Evolutionary conservation across 257 asterid species (phyloP), one percentile per base, ranked within the genome.

Genomic region (Gardenia jasminoides): DNA sequence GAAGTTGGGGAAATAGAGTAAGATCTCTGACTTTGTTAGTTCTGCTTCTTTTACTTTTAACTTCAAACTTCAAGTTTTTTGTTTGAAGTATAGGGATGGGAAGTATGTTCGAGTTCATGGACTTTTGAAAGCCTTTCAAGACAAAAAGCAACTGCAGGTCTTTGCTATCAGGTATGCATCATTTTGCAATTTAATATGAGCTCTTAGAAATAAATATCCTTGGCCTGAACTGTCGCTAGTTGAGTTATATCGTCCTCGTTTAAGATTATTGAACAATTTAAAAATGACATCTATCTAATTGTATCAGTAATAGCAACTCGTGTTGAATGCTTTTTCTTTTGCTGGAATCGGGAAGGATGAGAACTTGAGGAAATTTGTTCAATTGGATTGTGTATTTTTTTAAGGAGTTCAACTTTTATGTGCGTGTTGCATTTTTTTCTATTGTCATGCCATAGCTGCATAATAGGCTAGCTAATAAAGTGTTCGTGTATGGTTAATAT

Each of bases 71-170:
- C 4, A 80, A 36, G 43, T 2, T 76, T 76, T 7, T 78, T 24
- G 0, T 67, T 43, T 72, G 30, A 78, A 39, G 73, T 76, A 39
- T 86, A 93, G 99, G 84, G 93, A 93, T 67, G 97, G 92, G 75
- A 78, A 33, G 41, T 90, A 96, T 84, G 91, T 93, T 31, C 93
- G 93, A 2, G 82, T 93, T 80, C 93, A 92, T 80, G 99, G 99
- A 72, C 93, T 83, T 81, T 85, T 92, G 87, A 93, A 74, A 85
- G 84, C 76, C 79, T 82, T 36, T 81, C 85, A 91, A 80, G 97
- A 92, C 9, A 90, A 89, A 77, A 90, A 79, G 86, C 96, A 89
- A 80, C 75, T 96, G 11, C 88, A 83, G 76, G 91, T 85, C 72
- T 90, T 83, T 85, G 92, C 97, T 28, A 87, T 91, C 86, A 93